These are phyloP conservation scores for Rhamnella rubrinervis DNA, from an alignment of 331 rosid species.

Conservation along the genomic window DNA sequence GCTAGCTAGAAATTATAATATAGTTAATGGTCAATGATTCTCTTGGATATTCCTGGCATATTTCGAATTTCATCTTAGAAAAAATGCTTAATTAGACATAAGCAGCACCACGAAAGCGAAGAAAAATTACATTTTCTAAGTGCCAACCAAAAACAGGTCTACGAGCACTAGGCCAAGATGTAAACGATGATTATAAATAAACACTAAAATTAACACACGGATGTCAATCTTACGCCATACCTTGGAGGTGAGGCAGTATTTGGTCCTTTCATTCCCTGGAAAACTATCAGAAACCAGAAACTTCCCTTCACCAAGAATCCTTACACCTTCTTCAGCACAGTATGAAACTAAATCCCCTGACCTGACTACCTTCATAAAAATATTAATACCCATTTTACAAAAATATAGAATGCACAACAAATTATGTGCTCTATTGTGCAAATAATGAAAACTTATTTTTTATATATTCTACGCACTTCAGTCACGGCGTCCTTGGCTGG, in stretches of 20 bases:
- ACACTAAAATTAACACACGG: neutral
- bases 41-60: neutral
- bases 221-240: conserved; percentile 33
- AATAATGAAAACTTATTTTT: too few species aligned
- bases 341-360: conserved; percentile 96
- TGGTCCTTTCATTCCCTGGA: conserved; percentile 97
- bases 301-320: conserved; percentile 96
- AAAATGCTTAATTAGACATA: neutral
- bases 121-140: neutral
- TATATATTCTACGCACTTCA: neutral
- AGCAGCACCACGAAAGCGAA: neutral
- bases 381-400: neutral
- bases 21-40: neutral
- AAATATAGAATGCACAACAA: neutral
- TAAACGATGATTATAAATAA: neutral
- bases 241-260: conserved; percentile 98
- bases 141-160: neutral
- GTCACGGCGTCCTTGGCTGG: neutral
- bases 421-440: neutral
- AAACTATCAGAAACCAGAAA: conserved; percentile 94
- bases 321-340: conserved; percentile 91
- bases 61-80: neutral
- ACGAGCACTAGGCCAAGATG: neutral
- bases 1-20: neutral
- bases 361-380: conserved; percentile 79